Evolutionary conservation across 208 protist species (phyloP), one percentile per base, ranked within the genome.

Genomic region (Leishmania major): DNA sequence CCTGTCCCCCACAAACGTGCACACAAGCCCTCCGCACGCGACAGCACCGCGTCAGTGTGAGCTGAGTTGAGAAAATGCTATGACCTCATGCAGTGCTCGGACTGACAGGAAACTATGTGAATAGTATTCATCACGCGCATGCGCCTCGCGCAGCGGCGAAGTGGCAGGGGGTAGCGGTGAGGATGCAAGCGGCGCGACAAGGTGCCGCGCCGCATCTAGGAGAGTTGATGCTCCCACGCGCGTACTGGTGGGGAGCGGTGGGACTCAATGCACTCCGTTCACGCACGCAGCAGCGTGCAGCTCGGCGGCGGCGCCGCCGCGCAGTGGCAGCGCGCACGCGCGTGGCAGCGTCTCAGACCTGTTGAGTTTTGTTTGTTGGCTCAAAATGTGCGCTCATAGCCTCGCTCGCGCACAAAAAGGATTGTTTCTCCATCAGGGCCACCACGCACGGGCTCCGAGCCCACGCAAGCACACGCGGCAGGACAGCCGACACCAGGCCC

Each of bases 281-380:
- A 59, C 49, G n/a, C 45, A 40, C n/a, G 4, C 13, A 57, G 11
- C 75, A 35, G 67, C 28, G 67, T 49, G 66, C 66, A 75, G 64
- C 47, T 3, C 67, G n/a, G 37, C 37, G 37, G 37, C 37, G 37
- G 37, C 37, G 37, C 37, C 37, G 37, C 37, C 37, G 37, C 37
- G 37, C 37, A 40, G 37, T 28, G 66, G 78, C 49, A 51, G 78
- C 47, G 51, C 37, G 37, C 37, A 40, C 37, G 37, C 37, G 37
- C 37, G 37, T 40, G 37, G 37, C 37, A 40, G 37, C 37, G 37
- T 45, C 60, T 83, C 80, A 83, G 80, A 83, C 80, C 80, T 79
- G 72, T 78, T 83, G 80, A 83, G 80, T 83, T 83, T 83, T 79
- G 6, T 57, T 19, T 83, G 79, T 83, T 83, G 80, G 80, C 80